Evolutionary conservation across 345 rosid genomes (phyloP), one percentile per base, ranked within the genome.

Genomic region (Pistacia atlantica): DNA sequence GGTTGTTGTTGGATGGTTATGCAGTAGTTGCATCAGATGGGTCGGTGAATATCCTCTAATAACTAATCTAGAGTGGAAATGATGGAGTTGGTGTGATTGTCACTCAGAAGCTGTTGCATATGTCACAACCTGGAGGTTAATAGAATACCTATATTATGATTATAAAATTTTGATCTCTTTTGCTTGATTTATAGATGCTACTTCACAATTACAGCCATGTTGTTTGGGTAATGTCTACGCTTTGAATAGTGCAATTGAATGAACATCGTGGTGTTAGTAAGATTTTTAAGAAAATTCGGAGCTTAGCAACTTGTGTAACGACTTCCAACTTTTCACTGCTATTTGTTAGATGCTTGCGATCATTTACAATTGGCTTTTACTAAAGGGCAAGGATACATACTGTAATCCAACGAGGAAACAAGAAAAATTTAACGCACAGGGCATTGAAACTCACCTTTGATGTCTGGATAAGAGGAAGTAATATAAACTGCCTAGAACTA

Each of bases 121-220:
- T 84, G 98, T 96, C 16, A 96, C 98, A 28, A 96, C 99, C 99
- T 60, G 98, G 99, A 90, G 99, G 99, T 92, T 58, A 71, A 82
- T 79, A 20, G 33, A 22, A 13, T 11, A 28, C 54, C 17, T 35
- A 62, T 57, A 61, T 67, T 65, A 51, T 64, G 54, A 69, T 22
- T 12, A 31, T 62, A 14, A 14, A 5, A 72, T 17, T 58, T 28
- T 17, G 5, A 48, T 31, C 28, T 3, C 6, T 73, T 51, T 12
- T 11, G 49, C 42, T 25, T 46, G 58, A 25, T 72, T 20, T 61
- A 18, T 31, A 2, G 45, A 59, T 46, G 17, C 13, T 51, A 45
- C 33, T 49, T 61, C 4, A 5, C 60, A 61, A 51, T 31, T 31
- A 63, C 33, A 73, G 45, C 51, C 10, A 49, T 13, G 18, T 28